Percentiles rank a stretch among this genome's conserved stretches.
These are phyloP conservation scores for Gossypium schwendimanii DNA, from an alignment of 441 rosid species.

Conservation along the genomic window DNA sequence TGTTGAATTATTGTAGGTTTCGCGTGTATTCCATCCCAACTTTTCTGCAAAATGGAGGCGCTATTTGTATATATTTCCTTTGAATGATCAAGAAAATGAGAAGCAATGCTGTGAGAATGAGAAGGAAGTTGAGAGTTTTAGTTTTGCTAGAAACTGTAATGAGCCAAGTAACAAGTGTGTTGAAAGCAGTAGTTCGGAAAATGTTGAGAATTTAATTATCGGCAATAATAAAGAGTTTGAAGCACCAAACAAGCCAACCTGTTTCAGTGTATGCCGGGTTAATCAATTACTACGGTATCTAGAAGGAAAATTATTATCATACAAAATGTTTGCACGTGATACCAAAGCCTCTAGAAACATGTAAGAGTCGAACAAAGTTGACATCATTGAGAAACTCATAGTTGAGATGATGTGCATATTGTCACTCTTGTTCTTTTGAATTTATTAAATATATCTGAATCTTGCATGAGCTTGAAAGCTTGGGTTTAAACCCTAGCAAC, in stretches of 20 bases:
- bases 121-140: slow-evolving; percentile 21
- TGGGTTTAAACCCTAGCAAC: background rate
- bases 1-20: slow-evolving; percentile 46
- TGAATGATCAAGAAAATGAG: slow-evolving; percentile 41
- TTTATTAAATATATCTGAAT: background rate
- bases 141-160: slow-evolving; percentile 16
- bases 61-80: slow-evolving; percentile 81
- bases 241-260: slow-evolving; percentile 37
- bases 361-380: slow-evolving; percentile 39
- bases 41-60: slow-evolving; percentile 97
- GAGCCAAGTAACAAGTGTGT: slow-evolving; percentile 26
- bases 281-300: slow-evolving; percentile 66
- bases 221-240: slow-evolving; percentile 30
- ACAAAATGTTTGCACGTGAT: slow-evolving; percentile 90
- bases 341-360: slow-evolving; percentile 87
- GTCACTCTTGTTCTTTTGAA: background rate
- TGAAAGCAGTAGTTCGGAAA: slow-evolving; percentile 25
- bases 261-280: slow-evolving; percentile 57
- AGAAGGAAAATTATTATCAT: slow-evolving; percentile 78
- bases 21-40: slow-evolving; percentile 89
- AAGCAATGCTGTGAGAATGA: slow-evolving; percentile 29
- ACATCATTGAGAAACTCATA: background rate
- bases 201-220: slow-evolving; percentile 21
- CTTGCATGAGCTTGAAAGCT: background rate
- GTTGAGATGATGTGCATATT: background rate